Evolutionary conservation across 441 rosid species (phyloP).

Genomic region (Corymbia calophylla): DNA sequence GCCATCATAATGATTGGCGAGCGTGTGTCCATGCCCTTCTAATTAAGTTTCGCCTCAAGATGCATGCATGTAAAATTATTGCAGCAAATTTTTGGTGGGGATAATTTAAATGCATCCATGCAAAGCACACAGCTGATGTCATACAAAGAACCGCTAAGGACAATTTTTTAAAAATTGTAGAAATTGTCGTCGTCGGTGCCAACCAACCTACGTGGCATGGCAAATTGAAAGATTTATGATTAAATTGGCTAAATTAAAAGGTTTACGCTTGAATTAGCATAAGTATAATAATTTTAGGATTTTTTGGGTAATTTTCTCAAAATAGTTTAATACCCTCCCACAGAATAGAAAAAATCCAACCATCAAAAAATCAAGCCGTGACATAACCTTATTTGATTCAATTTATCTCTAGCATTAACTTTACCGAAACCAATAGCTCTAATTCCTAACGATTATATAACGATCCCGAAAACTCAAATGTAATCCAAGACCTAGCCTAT

Average conservation of each 20-base stretch:
- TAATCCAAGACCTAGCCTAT: background rate
- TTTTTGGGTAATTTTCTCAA: background rate
- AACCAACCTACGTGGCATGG: fast-evolving
- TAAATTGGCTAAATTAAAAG: fast-evolving
- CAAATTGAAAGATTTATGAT: too few species aligned
- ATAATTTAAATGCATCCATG: background rate
- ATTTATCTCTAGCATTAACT: background rate
- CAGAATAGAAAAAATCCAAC: fast-evolving
- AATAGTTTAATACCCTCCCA: background rate
- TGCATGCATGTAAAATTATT: background rate
- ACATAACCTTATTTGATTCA: background rate
- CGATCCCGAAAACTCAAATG: background rate
- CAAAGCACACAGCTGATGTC: background rate
- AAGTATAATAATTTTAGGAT: fast-evolving
- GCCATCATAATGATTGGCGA: background rate
- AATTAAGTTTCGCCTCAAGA: background rate
- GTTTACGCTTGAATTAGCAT: fast-evolving
- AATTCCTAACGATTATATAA: background rate
- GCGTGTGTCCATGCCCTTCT: background rate
- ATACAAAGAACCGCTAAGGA: background rate
- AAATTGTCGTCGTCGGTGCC: fast-evolving
- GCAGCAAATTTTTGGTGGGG: background rate
- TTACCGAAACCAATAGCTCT: background rate
- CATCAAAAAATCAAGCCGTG: fast-evolving
- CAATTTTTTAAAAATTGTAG: fast-evolving